Evolutionary conservation across 495 filamentous ascomycete species (phyloP).

Genomic region (Apodospora peruviana): DNA sequence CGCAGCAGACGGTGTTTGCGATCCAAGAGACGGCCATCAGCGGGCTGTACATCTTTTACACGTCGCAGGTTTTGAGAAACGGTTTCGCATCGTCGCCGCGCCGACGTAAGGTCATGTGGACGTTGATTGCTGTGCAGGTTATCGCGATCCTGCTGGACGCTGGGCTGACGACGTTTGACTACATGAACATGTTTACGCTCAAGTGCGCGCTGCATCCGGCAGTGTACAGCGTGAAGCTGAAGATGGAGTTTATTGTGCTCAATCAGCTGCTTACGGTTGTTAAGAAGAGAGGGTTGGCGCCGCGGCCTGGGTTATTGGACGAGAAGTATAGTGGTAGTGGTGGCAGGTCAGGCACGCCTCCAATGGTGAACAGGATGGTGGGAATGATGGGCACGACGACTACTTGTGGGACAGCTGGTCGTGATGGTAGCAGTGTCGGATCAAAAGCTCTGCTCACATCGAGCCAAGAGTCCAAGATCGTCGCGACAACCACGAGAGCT

Average conservation of each 20-base stretch:
- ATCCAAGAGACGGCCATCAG: conserved; percentile 32
- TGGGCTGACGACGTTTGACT: conserved; percentile 42
- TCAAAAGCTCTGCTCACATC: neutral
- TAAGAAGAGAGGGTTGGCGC: neutral
- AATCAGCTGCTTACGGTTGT: conserved; percentile 32
- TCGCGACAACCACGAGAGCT: neutral
- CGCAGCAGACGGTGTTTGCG: conserved; percentile 34
- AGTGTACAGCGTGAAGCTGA: conserved; percentile 50
- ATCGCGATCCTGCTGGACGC: conserved; percentile 46
- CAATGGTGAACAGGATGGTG: neutral
- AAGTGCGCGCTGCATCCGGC: conserved; percentile 47
- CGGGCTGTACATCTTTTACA: conserved; percentile 33
- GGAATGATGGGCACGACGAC: neutral
- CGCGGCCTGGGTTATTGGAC: no score
- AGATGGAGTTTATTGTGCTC: conserved; percentile 49
- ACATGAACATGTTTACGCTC: conserved; percentile 40
- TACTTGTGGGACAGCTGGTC: neutral
- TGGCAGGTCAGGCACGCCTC: neutral
- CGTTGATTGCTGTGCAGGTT: conserved; percentile 44
- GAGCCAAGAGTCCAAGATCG: neutral
- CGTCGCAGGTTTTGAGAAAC: conserved; percentile 24
- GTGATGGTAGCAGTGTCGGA: neutral
- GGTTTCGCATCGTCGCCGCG: conserved; percentile 12
- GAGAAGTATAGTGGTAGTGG: no score
- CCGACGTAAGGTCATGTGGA: conserved; percentile 28